These are phyloP conservation scores for Coelastrella sp. DNA, from an alignment of 139 green algal genomes.

Conservation along the genomic window DNA sequence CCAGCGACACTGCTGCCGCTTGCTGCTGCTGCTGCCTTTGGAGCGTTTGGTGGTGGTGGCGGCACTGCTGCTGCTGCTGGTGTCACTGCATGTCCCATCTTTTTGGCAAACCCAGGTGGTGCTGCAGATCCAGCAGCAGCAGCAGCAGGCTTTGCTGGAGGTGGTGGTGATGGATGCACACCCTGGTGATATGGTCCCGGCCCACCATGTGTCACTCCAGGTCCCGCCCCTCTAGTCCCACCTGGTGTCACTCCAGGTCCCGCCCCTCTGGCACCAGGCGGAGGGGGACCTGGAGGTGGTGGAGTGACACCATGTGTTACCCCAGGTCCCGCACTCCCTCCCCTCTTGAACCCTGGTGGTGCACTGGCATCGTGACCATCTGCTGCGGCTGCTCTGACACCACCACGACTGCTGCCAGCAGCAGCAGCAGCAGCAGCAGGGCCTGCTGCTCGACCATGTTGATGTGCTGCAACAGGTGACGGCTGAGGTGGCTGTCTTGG, in stretches of 20 bases:
- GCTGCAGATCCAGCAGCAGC: background rate
- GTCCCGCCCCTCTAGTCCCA: background rate
- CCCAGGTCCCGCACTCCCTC: background rate
- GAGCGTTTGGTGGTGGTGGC: background rate
- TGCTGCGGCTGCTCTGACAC: background rate
- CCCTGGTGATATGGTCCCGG: background rate
- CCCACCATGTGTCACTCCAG: background rate
- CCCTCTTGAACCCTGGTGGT: slow-evolving; percentile 33
- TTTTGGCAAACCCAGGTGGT: background rate
- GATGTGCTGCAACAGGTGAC: slow-evolving; percentile 19
- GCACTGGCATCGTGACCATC: background rate
- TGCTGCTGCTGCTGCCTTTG: slow-evolving; percentile 8
- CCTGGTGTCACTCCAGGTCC: background rate
- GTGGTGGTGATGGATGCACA: background rate
- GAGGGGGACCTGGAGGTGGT: background rate
- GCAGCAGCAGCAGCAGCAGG: slow-evolving; percentile 3
- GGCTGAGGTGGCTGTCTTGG: background rate
- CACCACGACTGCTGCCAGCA: background rate
- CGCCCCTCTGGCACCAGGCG: background rate
- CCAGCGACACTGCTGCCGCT: no score
- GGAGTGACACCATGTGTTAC: background rate
- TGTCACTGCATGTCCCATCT: background rate
- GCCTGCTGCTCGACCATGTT: background rate
- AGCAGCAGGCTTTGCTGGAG: background rate
- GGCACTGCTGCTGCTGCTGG: background rate